These are phyloP conservation scores for Raphanus hybrid DNA, from an alignment of 441 rosid species.

Conservation along the genomic window DNA sequence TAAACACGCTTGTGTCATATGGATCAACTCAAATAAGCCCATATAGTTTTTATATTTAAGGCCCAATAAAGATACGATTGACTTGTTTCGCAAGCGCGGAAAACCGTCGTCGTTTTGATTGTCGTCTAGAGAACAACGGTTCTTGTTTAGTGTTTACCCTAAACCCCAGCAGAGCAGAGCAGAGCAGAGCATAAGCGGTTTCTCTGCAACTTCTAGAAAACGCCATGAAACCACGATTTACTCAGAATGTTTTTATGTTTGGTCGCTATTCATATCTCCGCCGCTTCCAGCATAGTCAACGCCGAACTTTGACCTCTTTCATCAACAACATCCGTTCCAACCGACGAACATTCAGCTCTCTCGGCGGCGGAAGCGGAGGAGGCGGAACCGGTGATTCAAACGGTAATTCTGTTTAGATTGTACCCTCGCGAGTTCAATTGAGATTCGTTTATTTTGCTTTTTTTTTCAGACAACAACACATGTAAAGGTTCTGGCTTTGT, in stretches of 20 bases:
- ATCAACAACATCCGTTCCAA: conserved; percentile 49
- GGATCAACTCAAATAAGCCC: not conserved
- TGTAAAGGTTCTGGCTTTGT: not conserved
- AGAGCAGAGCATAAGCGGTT: not conserved
- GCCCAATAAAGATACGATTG: not conserved
- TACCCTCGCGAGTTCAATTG: conserved; percentile 9
- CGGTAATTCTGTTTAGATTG: conserved; percentile 10
- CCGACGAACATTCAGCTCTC: conserved; percentile 50
- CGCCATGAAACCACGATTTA: conserved; percentile 61
- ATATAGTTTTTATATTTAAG: not conserved
- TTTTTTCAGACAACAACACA: not conserved
- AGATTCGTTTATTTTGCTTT: conserved; percentile 1
- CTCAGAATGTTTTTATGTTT: conserved; percentile 37
- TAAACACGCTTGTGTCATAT: not conserved
- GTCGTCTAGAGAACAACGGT: conserved; percentile 5
- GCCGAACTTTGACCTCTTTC: conserved; percentile 54
- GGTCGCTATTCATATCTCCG: conserved; percentile 36
- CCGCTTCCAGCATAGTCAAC: conserved; percentile 44
- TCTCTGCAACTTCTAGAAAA: conserved; percentile 22
- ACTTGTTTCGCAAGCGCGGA: not conserved
- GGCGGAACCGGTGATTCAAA: conserved; percentile 49
- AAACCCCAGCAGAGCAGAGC: not conserved
- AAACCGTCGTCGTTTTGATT: not conserved
- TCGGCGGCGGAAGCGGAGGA: conserved; percentile 26
- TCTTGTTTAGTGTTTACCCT: conserved; percentile 23